Percentiles rank a stretch among this genome's conserved stretches.
phyloP scores from a whole-genome alignment of 164 flowering plant genomes.

The Macadamia tetraphylla region DNA sequence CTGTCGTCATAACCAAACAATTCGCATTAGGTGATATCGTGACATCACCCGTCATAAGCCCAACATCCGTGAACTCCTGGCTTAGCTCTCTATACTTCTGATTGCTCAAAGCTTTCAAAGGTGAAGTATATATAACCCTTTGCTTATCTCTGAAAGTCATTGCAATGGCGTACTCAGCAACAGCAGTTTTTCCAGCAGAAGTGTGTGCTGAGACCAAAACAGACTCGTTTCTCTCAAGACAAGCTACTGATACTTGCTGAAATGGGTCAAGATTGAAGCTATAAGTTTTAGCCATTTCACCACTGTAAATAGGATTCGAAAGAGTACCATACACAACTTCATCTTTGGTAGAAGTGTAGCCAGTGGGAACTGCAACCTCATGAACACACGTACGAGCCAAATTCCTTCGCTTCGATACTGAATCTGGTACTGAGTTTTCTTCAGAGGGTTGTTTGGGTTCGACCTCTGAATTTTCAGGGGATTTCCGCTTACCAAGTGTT shows the following conservation, averaged over 20 bases:
- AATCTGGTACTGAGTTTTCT: conserved; percentile 10
- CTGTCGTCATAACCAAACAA: conserved; percentile 96
- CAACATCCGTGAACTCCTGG: conserved; percentile 89
- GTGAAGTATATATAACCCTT: conserved; percentile 91
- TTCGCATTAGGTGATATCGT: conserved; percentile 89
- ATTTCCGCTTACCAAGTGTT: conserved; percentile 25
- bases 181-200: conserved; percentile 96
- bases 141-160: conserved; percentile 92
- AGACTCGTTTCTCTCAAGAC: conserved; percentile 85
- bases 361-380: conserved; percentile 85
- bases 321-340: conserved; percentile 68
- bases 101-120: conserved; percentile 88
- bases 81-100: conserved; percentile 92
- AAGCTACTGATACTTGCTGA: conserved; percentile 78
- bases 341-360: conserved; percentile 43
- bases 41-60: conserved; percentile 97
- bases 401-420: conserved; percentile 17
- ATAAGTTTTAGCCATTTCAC: conserved; percentile 74
- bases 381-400: conserved; percentile 74
- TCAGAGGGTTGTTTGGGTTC: conserved; percentile 1
- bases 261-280: conserved; percentile 81
- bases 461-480: conserved; percentile 10
- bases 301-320: conserved; percentile 55
- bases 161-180: conserved; percentile 94
- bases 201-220: conserved; percentile 95